These are phyloP conservation scores for Cyclostephanos tholiformis DNA, from an alignment of 108 stramenopile genomes.

Conservation along the genomic window DNA sequence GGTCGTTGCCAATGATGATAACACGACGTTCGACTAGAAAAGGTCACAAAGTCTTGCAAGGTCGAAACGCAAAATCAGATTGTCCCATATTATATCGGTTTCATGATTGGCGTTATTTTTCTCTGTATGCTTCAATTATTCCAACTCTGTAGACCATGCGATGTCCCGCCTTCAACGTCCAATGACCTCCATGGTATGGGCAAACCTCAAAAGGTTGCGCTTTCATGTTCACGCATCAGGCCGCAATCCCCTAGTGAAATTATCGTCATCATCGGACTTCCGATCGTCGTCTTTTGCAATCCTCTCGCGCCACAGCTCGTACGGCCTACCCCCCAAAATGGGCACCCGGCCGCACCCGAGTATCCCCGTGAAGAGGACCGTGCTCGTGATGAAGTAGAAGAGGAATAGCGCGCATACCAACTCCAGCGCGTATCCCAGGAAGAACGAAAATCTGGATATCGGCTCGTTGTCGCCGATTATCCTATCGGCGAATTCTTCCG, in stretches of 20 bases:
- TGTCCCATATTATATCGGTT: not conserved
- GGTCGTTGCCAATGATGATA: not conserved
- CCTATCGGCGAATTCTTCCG: constrained; percentile 2
- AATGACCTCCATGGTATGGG: too few species aligned
- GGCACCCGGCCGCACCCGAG: constrained; percentile 63
- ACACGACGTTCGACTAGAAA: not conserved
- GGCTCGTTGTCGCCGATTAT: not conserved
- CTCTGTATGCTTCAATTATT: too few species aligned
- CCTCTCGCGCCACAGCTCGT: constrained; percentile 33
- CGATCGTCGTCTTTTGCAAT: not conserved
- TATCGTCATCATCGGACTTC: not conserved
- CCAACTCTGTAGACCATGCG: too few species aligned
- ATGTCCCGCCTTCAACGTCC: too few species aligned
- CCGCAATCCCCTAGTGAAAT: not conserved
- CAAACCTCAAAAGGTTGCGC: not conserved
- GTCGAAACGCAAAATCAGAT: not conserved
- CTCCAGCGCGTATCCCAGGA: constrained; percentile 71
- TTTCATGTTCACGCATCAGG: not conserved
- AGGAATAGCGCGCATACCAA: constrained; percentile 65
- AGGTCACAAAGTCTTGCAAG: not conserved
- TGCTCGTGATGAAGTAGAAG: constrained; percentile 72
- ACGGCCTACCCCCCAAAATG: constrained; percentile 66
- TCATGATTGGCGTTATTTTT: too few species aligned
- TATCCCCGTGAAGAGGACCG: constrained; percentile 70
- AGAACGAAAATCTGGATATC: constrained; percentile 54